Base-by-base conservation (phyloP, 768 basidiomycete species). In the Kwoniella sp. region DNA sequence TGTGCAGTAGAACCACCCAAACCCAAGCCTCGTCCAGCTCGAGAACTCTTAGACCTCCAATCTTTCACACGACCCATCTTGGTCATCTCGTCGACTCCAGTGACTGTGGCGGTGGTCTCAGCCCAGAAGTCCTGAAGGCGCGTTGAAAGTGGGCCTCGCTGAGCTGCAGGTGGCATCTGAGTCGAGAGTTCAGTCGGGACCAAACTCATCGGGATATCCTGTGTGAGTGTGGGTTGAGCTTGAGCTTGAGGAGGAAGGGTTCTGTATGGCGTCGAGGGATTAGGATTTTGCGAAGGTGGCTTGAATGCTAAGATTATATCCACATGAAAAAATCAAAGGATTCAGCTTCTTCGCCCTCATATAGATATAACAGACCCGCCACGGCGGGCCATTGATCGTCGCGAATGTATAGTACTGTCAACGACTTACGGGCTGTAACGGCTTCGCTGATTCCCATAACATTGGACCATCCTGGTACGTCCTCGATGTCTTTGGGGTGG, bases 241-340 rank as follows among this genome's bases (percentile, higher is more conserved):
- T 24, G 48, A 49, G 21, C 5, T 26, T 6, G 5, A 24, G 17
- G 24, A n/a, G n/a, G n/a, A n/a, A n/a, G n/a, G n/a, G n/a, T n/a
- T 22, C 25, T 26, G 25, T 24, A 10, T 49, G 22, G 48, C 22
- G 4, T 4, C 17, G 48, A 25, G 21, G 6, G 46, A 47, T 7
- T 5, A 17, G 19, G 46, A 47, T 33, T 13, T 6, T 33, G 33
- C 7, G 22, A 47, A 47, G 46, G 46, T 19, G 46, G 46, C 46
- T 47, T 47, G 46, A 47, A 47, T 47, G 46, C 46, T n/a, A n/a
- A n/a, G n/a, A n/a, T n/a, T 47, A 7, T 17, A 47, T 47, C 19
- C 22, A 22, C 6, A n/a, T n/a, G 19, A 22, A 47, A n/a, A 47
- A 17, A 22, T 22, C 19, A 47, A 22, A 19, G 46, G 46, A 8